These are phyloP conservation scores for Aspergillus kassunensis DNA, from an alignment of 495 filamentous ascomycete genomes.

Conservation along the genomic window DNA sequence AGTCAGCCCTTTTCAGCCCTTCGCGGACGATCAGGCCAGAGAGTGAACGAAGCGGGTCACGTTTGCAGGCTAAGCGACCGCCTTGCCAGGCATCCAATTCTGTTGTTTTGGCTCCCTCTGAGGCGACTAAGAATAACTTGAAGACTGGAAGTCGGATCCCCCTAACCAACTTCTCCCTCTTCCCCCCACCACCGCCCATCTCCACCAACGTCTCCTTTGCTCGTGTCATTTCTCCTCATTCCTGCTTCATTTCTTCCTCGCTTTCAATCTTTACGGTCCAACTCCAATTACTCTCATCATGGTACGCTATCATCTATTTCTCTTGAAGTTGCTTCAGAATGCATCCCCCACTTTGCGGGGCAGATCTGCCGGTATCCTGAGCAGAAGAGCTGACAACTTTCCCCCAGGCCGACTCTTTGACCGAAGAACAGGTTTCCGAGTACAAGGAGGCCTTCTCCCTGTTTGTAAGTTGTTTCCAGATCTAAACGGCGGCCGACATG, in stretches of 20 bases:
- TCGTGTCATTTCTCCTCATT: conserved; percentile 13
- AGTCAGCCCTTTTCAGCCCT: conserved; percentile 8
- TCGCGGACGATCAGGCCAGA: conserved; percentile 3
- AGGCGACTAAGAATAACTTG: conserved; percentile 4
- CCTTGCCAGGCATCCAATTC: conserved; percentile 19
- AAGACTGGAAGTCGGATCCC: background rate
- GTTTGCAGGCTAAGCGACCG: conserved; percentile 22
- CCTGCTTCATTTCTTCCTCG: conserved; percentile 19
- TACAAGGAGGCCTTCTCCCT: conserved; percentile 99
- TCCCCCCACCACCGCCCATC: conserved; percentile 9
- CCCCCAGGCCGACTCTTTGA: conserved; percentile 80
- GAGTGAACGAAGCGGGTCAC: conserved; percentile 20
- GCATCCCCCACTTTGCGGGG: conserved; percentile 40
- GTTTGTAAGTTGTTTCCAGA: conserved; percentile 71
- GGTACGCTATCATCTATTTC: conserved; percentile 23
- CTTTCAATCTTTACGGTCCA: conserved; percentile 3
- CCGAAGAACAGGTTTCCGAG: conserved; percentile 99
- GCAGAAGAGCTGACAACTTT: conserved; percentile 22
- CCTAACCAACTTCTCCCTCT: conserved; percentile 19
- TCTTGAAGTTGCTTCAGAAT: conserved; percentile 10
- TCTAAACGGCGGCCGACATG: background rate
- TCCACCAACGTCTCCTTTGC: conserved; percentile 13
- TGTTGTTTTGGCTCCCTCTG: conserved; percentile 12
- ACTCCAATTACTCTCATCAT: conserved; percentile 25
- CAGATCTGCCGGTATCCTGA: conserved; percentile 22